Base-by-base conservation (phyloP, 768 basidiomycete species). In the Sarcodon sp. region DNA sequence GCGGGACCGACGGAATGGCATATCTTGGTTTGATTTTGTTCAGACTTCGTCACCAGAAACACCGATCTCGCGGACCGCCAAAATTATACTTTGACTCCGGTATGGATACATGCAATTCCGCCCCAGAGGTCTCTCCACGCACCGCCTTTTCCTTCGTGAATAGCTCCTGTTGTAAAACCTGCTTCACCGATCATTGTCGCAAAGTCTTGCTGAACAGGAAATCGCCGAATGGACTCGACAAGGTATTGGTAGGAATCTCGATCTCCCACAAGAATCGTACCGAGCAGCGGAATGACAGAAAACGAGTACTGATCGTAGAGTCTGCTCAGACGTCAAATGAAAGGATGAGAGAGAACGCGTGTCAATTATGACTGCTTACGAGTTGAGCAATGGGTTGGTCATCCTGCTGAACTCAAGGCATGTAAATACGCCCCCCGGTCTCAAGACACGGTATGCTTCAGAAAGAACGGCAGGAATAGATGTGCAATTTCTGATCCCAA, bases 401-500 rank as follows among this genome's bases (percentile, higher is more conserved):
- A 98, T 91, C 56, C 79, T 85, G 62, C 90, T 91, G 66, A 99
- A 98, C 64, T 99, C 96, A 45, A 99, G 76, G 59, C 93, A 96
- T 8, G 90, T 87, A 62, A 99, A 93, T 8, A 78, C 86, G 45
- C 91, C 96, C 49, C 96, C 96, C 0, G 96, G 96, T 62, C 93
- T 97, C 33, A 99, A 76, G 11, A 98, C 92, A 18, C 96, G 78
- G 64, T 94, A 69, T 1, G 96, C 96, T 62, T 97, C 91, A 50
- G 73, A 72, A 41, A 99, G 69, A 12, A 91, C 96, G 18, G 78
- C 81, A 1, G 87, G 84, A 50, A 97, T 78, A 44, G 87, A 88
- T 13, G 96, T 99, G 68, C 90, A 93, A 61, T 99, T 99, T 35
- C 96, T 77, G 55, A 98, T 98, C 21, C 96, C 94, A 57, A 99